A percentile compares a stretch with the other conserved stretches of the same genome.
phyloP scores from a whole-genome alignment of 2,329 filamentous ascomycete genomes.

The Clarireedia hainanense region DNA sequence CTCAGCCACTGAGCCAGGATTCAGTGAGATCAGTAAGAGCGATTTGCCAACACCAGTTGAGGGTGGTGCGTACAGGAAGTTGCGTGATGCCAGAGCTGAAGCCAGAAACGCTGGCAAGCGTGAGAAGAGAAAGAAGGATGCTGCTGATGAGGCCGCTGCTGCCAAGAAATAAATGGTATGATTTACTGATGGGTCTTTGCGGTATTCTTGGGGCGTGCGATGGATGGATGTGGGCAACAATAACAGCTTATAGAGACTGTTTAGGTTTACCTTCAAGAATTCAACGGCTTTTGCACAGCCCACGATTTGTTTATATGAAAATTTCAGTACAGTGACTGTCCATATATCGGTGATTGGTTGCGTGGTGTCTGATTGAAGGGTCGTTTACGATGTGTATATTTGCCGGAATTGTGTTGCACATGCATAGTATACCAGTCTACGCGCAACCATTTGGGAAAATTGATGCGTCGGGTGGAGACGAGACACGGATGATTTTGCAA shows the following conservation, averaged over 20 bases:
- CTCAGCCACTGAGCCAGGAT: constrained; percentile 53
- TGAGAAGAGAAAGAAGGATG: constrained; percentile 90
- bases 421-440: too few relatives aligned
- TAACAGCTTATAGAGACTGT: constrained; percentile 27
- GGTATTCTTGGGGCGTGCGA: constrained; percentile 24
- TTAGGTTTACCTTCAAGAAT: constrained; percentile 32
- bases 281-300: constrained; percentile 24
- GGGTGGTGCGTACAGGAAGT: constrained; percentile 78
- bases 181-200: constrained; percentile 24
- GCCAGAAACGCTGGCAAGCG: constrained; percentile 73
- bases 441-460: too few relatives aligned
- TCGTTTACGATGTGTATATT: too few relatives aligned
- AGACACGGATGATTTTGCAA: too few relatives aligned
- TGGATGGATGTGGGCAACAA: constrained; percentile 25
- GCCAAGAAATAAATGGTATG: constrained; percentile 68
- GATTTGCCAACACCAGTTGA: constrained; percentile 67
- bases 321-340: too few relatives aligned
- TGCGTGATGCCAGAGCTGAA: constrained; percentile 79
- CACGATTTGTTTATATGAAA: too few relatives aligned
- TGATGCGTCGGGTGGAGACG: too few relatives aligned
- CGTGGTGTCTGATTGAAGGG: too few relatives aligned
- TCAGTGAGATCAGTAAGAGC: constrained; percentile 74
- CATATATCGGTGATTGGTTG: too few relatives aligned
- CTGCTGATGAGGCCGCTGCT: constrained; percentile 68
- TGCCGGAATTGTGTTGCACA: too few relatives aligned